A percentile compares a stretch with the other conserved stretches of the same genome.
These are phyloP conservation scores for Alternaria postmessia DNA, from an alignment of 2,329 filamentous ascomycete genomes.

Conservation along the genomic window DNA sequence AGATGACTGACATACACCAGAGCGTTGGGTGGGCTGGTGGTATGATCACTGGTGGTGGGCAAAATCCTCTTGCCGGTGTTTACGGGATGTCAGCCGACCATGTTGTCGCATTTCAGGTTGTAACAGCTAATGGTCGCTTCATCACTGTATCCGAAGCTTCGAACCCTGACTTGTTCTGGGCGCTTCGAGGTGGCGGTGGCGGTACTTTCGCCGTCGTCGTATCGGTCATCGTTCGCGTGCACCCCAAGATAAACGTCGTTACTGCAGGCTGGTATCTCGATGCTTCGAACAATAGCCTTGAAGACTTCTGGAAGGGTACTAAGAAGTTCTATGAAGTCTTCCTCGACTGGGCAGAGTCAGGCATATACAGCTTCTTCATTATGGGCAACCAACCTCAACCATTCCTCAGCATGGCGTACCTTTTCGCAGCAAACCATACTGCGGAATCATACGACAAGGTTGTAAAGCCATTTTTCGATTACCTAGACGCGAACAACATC, in stretches of 20 bases:
- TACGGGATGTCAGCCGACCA: conserved; percentile 47
- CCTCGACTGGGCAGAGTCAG: conserved; percentile 24
- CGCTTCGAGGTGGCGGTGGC: conserved; percentile 32
- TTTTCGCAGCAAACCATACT: conserved; percentile 29
- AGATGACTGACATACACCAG: conserved; percentile 3
- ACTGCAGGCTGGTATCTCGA: conserved; percentile 36
- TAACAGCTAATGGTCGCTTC: conserved; percentile 26
- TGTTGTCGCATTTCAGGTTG: conserved; percentile 30
- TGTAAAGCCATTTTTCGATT: conserved; percentile 23
- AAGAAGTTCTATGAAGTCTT: conserved; percentile 23
- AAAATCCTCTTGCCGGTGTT: conserved; percentile 59
- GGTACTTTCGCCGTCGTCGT: conserved; percentile 26
- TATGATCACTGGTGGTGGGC: conserved; percentile 58
- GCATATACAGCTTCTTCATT: conserved; percentile 28
- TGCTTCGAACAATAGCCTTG: conserved; percentile 26
- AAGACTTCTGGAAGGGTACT: conserved; percentile 24
- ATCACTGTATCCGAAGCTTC: conserved; percentile 11
- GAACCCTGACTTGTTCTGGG: conserved; percentile 35
- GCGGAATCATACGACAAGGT: conserved; percentile 20
- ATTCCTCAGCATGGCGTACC: conserved; percentile 22
- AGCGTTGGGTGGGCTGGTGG: conserved; percentile 58
- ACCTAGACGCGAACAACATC: conserved; percentile 21
- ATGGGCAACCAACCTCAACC: conserved; percentile 17
- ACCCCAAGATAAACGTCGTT: conserved; percentile 33
- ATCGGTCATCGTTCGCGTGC: conserved; percentile 26